Evolutionary conservation across 2,329 filamentous ascomycete species (phyloP), one percentile per base, ranked within the genome.

Genomic region (Ceratocystis lukuohia): DNA sequence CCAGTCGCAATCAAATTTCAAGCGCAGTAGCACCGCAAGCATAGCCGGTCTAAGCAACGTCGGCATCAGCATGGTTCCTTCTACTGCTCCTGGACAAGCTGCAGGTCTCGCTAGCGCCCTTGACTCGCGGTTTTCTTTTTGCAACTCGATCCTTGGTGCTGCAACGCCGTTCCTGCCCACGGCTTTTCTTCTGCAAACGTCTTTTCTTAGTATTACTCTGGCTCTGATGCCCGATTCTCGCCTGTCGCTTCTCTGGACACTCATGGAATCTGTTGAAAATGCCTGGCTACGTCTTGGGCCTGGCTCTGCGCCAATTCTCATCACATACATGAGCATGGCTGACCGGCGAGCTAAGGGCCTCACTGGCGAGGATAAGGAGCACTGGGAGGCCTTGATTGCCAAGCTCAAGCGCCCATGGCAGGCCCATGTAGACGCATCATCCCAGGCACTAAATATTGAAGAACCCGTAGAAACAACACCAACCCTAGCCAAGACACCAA

Each of bases 191-290:
- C 71, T 77, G 5, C 76, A 77, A 66, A 70, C 73, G 5, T 73
- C 75, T 44, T 77, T 77, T 63, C 68, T 77, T n/a, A 71, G 74
- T 4, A 72, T 73, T n/a, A 77, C 74, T 5, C 69, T 76, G 33
- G 72, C 73, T 45, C 65, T 76, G 33, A 70, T 73, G 22, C 71
- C 74, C 1, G 71, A 72, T 2, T 70, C 73, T 57, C 71, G 75
- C 10, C 70, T 74, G 1, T 76, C 75, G 8, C 69, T 77, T 10
- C 69, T 76, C 20, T 76, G 74, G 37, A 75, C 71, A 30, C 69
- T 77, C 37, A 69, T 76, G 22, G 76, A 77, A 66, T 71, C 74
- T 0, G 70, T 76, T 2, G 74, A 76, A 33, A 71, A 68, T 30
- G 62, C 63, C 6, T 56, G 45, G 48, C 22, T 37, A n/a, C 62